Conservation (phyloP, 129 eudicot genomes). For the Rutidosis leptorrhynchoides region DNA sequence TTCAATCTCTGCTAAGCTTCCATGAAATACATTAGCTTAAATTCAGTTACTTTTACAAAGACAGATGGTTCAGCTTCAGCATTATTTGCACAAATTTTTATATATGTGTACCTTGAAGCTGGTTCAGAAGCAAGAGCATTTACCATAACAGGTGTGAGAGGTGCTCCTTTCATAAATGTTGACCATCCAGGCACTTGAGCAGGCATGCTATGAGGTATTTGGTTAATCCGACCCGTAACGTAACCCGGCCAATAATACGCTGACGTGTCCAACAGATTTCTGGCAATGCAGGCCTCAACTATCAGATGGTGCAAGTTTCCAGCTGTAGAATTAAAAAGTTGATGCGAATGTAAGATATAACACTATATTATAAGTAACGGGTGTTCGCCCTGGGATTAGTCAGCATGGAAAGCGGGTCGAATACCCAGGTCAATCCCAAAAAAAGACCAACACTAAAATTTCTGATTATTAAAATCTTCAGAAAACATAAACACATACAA, state of each 20-base stretch:
- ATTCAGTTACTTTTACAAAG: slow-evolving; percentile 70
- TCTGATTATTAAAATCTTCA: background rate
- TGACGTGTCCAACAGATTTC: slow-evolving; percentile 85
- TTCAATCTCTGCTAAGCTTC: slow-evolving; percentile 97
- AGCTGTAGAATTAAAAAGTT: slow-evolving; percentile 47
- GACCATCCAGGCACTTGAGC: slow-evolving; percentile 90
- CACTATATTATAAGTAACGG: background rate
- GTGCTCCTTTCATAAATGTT: slow-evolving; percentile 80
- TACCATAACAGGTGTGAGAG: slow-evolving; percentile 52
- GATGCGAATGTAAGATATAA: background rate
- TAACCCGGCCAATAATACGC: slow-evolving; percentile 99
- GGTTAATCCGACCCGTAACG: slow-evolving; percentile 59
- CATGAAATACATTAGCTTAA: slow-evolving; percentile 86
- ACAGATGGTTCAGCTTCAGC: slow-evolving; percentile 19
- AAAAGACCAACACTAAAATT: too few species aligned
- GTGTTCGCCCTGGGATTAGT: too few species aligned
- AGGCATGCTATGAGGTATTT: slow-evolving; percentile 64
- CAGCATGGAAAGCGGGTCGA: too few species aligned
- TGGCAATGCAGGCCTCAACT: slow-evolving; percentile 87
- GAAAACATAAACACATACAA: background rate
- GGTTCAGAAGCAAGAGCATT: slow-evolving; percentile 82
- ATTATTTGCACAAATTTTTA: background rate
- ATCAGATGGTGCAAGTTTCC: slow-evolving; percentile 93
- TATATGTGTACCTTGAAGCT: slow-evolving; percentile 77
- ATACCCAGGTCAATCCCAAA: too few species aligned